Conservation (phyloP, 1,284 basidiomycete species). For the Phaffia rhodozyma region DNA sequence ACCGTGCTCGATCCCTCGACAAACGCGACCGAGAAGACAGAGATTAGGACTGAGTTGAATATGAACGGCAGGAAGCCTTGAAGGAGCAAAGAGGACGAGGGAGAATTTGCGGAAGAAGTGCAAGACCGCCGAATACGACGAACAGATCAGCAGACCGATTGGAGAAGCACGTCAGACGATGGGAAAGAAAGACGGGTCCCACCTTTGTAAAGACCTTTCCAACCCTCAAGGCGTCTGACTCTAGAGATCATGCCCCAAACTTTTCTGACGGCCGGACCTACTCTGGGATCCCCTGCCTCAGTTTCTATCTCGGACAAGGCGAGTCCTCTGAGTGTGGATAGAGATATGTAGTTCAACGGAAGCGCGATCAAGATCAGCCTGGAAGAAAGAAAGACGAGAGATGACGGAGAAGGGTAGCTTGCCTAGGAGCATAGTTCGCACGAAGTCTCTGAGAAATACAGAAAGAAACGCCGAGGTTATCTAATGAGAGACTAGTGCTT, state of each 20-base stretch:
- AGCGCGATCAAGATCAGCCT: no score
- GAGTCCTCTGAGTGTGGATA: constrained; percentile 30
- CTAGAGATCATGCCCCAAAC: constrained; percentile 50
- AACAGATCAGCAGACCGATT: not conserved
- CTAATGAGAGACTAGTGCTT: no score
- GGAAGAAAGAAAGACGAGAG: not conserved
- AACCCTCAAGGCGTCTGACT: constrained; percentile 68
- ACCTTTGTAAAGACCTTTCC: constrained; percentile 75
- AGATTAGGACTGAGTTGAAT: constrained; percentile 49
- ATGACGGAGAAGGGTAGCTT: constrained; percentile 47
- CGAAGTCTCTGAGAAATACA: constrained; percentile 25
- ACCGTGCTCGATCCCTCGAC: constrained; percentile 42
- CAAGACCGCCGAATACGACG: not conserved
- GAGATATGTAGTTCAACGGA: not conserved
- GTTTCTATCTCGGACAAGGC: constrained; percentile 2
- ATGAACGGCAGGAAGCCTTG: constrained; percentile 54
- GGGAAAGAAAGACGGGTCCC: constrained; percentile 28
- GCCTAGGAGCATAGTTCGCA: constrained; percentile 41
- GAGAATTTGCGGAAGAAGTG: no score
- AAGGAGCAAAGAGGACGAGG: not conserved
- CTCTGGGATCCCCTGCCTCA: constrained; percentile 20
- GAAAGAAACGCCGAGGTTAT: not conserved
- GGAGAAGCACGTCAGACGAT: not conserved
- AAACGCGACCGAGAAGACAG: constrained; percentile 46
- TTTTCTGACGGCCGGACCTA: constrained; percentile 35